Base-by-base conservation (phyloP, 1,139 yeast genomes). In the Pneumocystis wakefieldiae region DNA sequence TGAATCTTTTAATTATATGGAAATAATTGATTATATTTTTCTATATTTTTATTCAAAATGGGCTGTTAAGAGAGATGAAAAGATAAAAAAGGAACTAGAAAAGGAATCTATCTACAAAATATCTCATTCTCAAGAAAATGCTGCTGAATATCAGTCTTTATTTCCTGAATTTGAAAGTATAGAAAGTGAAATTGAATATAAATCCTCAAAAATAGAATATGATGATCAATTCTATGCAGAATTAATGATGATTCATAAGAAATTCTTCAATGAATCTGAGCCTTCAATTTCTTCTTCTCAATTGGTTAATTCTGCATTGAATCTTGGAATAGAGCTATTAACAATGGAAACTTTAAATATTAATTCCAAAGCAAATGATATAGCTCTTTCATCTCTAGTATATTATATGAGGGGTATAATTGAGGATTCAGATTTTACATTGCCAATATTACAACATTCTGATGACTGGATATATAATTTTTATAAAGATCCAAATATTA, bases 21-120 rank as follows among this genome's bases (percentile, higher is more conserved):
- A 17, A n/a, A 35, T 39, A 8, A 14, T 64, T 2, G 53, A 62
- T 41, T 32, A 19, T 14, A 53, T 63, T 8, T 35, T 62, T 57
- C 61, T 57, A 48, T 39, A 57, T 15, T 72, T 88, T 58, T 87
- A 87, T 73, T 85, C 85, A 69, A 79, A 92, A 71, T 90, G 96
- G 96, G 80, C 92, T 1, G 74, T 85, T 64, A 81, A 92, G 67
- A 77, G 85, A 65, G 75, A 86, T 72, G 83, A 83, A 67, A 78
- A 80, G 62, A 89, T 87, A 67, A 85, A 86, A 68, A 81, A 80
- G 57, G 83, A 79, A 12, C 80, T 81, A 14, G 82, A 81, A 64
- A 81, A 82, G 61, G 82, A 82, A 1, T 83, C 85, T 35, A 76
- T 87, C 61, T 87, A 81, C 39, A 65, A 63, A 57, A 59, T 59